Conservation (phyloP, 345 rosid genomes). For the Excoecaria agallocha region DNA sequence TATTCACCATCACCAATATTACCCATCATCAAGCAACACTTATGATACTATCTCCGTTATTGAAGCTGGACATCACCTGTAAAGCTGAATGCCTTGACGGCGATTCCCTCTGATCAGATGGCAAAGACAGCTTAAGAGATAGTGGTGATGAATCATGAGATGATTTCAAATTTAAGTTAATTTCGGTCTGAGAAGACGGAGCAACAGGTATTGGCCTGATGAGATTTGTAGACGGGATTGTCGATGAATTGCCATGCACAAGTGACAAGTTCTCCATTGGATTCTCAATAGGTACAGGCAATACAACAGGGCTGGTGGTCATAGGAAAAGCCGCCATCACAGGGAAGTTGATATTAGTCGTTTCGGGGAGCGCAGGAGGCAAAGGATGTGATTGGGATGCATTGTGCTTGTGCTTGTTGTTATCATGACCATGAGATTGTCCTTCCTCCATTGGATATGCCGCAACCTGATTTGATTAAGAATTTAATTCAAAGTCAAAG, state of each 20-base stretch:
- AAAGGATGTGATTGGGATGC: constrained; percentile 29
- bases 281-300: constrained; percentile 33
- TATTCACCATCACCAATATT: constrained; percentile 3
- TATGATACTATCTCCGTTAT: constrained; percentile 63
- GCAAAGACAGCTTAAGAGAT: constrained; percentile 59
- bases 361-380: constrained; percentile 30
- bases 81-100: constrained; percentile 44
- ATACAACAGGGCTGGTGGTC: constrained; percentile 25
- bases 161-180: constrained; percentile 35
- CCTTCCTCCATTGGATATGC: constrained; percentile 55
- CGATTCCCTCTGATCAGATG: constrained; percentile 45
- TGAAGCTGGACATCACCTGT: constrained; percentile 49
- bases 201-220: constrained; percentile 32
- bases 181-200: constrained; percentile 34
- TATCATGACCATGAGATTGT: constrained; percentile 35
- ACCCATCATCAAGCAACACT: constrained; percentile 49
- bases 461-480: constrained; percentile 44
- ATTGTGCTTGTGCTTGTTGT: constrained; percentile 3
- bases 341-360: constrained; percentile 28
- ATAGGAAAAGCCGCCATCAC: constrained; percentile 38
- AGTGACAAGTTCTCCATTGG: constrained; percentile 33
- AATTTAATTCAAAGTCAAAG: not conserved
- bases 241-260: constrained; percentile 20
- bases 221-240: constrained; percentile 27
- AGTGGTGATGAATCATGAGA: constrained; percentile 35